These are phyloP conservation scores for Bipolaris cookei DNA, from an alignment of 2,329 filamentous ascomycete species.

Conservation along the genomic window DNA sequence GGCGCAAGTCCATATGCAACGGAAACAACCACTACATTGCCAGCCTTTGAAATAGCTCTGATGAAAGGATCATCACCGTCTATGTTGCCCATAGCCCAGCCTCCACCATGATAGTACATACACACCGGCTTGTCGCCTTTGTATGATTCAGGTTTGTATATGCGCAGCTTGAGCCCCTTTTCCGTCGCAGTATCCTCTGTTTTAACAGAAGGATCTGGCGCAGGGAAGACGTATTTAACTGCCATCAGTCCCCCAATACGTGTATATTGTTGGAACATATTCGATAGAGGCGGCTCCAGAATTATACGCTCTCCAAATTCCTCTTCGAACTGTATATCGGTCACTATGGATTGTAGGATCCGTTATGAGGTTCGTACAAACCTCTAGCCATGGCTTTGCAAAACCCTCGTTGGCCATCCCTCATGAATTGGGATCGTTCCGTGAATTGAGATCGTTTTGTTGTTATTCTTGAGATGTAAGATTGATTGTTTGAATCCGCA, in stretches of 20 bases:
- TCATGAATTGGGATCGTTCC: neutral
- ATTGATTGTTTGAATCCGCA: no score
- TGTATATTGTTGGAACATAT: conserved; percentile 23
- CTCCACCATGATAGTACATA: conserved; percentile 48
- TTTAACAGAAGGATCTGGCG: conserved; percentile 41
- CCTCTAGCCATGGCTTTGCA: conserved; percentile 40
- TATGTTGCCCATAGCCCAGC: conserved; percentile 48
- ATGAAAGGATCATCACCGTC: conserved; percentile 43
- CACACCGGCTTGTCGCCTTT: conserved; percentile 40
- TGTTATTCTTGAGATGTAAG: no score
- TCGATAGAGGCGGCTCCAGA: conserved; percentile 31
- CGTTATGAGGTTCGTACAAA: conserved; percentile 22
- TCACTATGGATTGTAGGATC: neutral
- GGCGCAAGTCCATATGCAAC: conserved; percentile 48
- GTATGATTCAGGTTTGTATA: conserved; percentile 46
- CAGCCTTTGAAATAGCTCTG: conserved; percentile 32
- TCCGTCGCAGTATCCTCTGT: conserved; percentile 39
- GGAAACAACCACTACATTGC: conserved; percentile 41
- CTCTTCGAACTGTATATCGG: conserved; percentile 37
- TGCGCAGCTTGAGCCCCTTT: conserved; percentile 38
- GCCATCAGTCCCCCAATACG: conserved; percentile 28
- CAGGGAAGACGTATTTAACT: conserved; percentile 37
- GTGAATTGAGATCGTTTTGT: no score
- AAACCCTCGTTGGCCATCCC: conserved; percentile 28
- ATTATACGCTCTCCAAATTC: conserved; percentile 39